Evolutionary conservation across 2,329 filamentous ascomycete genomes (phyloP).

Genomic region (Calonectria ilicicola): DNA sequence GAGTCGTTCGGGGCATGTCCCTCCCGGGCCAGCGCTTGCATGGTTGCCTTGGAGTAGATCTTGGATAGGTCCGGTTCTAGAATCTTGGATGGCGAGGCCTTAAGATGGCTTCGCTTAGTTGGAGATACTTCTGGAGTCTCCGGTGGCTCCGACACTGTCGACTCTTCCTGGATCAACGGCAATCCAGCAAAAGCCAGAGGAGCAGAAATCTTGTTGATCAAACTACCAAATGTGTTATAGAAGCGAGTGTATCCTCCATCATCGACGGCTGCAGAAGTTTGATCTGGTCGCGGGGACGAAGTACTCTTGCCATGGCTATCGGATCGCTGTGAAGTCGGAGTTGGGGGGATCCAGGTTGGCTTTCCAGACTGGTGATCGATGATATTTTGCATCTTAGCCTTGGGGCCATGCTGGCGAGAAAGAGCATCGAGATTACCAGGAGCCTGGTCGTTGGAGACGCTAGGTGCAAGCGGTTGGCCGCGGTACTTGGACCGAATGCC

Average conservation of each 20-base stretch:
- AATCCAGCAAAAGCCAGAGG: conserved; percentile 94
- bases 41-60: conserved; percentile 86
- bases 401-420: conserved; percentile 62
- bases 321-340: conserved; percentile 36
- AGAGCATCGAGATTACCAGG: conserved; percentile 76
- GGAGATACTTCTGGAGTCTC: conserved; percentile 54
- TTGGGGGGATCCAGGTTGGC: conserved; percentile 65
- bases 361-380: conserved; percentile 65
- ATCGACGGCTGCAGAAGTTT: conserved; percentile 41
- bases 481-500: conserved; percentile 78
- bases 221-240: conserved; percentile 89
- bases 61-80: conserved; percentile 78
- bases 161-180: conserved; percentile 74
- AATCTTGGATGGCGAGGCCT: conserved; percentile 45
- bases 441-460: conserved; percentile 79
- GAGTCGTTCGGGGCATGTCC: conserved; percentile 76
- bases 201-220: conserved; percentile 90
- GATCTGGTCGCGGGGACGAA: conserved; percentile 43
- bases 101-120: conserved; percentile 52
- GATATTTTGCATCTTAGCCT: conserved; percentile 67
- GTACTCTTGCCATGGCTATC: conserved; percentile 40
- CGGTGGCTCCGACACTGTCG: conserved; percentile 43
- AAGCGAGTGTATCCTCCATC: conserved; percentile 91
- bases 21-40: conserved; percentile 81
- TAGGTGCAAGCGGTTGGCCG: conserved; percentile 76